Evolutionary conservation across 179 eudicot species (phyloP).

Genomic region (Beta macrorhiza): DNA sequence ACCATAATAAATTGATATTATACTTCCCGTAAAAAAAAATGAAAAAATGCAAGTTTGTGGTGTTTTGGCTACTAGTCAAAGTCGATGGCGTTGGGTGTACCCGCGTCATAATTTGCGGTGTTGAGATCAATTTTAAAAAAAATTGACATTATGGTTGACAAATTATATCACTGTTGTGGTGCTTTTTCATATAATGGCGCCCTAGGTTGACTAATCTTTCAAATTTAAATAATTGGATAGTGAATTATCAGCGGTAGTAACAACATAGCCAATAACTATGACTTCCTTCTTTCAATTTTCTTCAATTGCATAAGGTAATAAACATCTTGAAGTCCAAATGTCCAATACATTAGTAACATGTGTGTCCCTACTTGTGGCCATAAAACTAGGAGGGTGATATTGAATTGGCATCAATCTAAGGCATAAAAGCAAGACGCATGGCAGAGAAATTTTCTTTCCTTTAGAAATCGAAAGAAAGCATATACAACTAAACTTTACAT

Average conservation of each 20-base stretch:
- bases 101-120: too few relatives aligned
- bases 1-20: too few relatives aligned
- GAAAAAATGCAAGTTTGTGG: too few relatives aligned
- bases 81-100: too few relatives aligned
- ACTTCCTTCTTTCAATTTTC: background rate
- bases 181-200: background rate
- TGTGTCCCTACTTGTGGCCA: background rate
- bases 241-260: background rate
- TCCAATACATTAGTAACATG: constrained; percentile 1
- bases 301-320: background rate
- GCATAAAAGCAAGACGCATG: background rate
- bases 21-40: too few relatives aligned
- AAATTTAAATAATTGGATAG: background rate
- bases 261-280: background rate
- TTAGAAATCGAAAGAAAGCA: background rate
- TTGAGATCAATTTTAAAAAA: too few relatives aligned
- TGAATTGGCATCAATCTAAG: background rate
- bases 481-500: background rate
- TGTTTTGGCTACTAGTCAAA: too few relatives aligned
- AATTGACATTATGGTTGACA: too few relatives aligned
- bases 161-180: too few relatives aligned
- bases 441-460: background rate
- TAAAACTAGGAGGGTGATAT: background rate
- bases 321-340: background rate
- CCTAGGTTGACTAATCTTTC: background rate